Evolutionary conservation across 164 flowering plant species (phyloP), one percentile per base, ranked within the genome.

Genomic region (Vitis amurensis): DNA sequence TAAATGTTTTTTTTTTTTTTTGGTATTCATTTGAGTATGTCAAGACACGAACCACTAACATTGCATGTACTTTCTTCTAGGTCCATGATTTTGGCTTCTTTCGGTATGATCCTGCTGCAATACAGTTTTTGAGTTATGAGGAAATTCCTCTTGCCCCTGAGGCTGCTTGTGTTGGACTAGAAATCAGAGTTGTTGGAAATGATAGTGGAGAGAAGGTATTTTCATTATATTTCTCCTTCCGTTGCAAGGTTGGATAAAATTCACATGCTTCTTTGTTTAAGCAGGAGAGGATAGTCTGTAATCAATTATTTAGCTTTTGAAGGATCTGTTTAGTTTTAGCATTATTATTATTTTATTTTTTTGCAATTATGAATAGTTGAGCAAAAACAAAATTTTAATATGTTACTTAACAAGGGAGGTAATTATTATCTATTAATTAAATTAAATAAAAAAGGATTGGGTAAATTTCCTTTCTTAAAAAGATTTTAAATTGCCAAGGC

Each of bases 21-120:
- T 37, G 44, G 44, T 37, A 37, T 37, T 37, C 44, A 37, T 37
- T 37, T 37, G 44, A 37, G 4, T 3, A 37, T 37, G 44, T 37
- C 44, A 6, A 37, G 4, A 37, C 44, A 37, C 44, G 6, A 37
- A 37, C 7, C 7, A 50, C 56, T 77, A 59, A 77, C 52, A 53
- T 30, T 49, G 7, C 15, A 3, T 70, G 19, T 15, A 52, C 12
- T 66, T 68, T 47, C 55, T 71, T 76, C 4, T 70, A 93, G 98
- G 95, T 93, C 61, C 98, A 93, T 87, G 98, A 93, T 82, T 93
- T 93, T 82, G 98, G 98, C 58, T 93, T 93, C 83, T 93, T 93
- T 68, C 88, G 90, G 8, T 93, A 86, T 79, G 93, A 93, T 77
- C 95, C 98, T 68, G 72, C 74, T 69, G 84, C 90, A 15, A 73